Conservation (phyloP, 495 filamentous ascomycete genomes). For the Xylaria castorea region DNA sequence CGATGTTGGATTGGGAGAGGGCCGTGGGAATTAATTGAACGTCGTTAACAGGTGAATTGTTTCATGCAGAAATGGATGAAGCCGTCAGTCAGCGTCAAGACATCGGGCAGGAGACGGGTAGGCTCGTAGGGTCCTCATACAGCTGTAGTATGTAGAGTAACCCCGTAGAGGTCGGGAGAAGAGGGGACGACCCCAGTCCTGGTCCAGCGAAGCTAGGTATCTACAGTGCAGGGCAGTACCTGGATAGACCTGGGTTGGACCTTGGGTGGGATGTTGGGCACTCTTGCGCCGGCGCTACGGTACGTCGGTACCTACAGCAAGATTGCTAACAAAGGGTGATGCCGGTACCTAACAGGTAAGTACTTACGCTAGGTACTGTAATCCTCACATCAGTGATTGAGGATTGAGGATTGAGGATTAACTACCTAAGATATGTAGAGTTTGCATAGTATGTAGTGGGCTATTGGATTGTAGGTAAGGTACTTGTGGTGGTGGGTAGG, state of each 20-base stretch:
- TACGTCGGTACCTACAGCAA: background rate
- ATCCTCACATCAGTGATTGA: background rate
- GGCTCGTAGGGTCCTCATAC: conserved; percentile 17
- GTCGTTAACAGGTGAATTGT: conserved; percentile 24
- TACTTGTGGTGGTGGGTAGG: background rate
- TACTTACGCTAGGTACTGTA: background rate
- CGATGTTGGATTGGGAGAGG: conserved; percentile 8
- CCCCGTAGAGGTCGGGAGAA: conserved; percentile 22
- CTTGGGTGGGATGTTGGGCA: background rate
- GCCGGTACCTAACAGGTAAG: background rate
- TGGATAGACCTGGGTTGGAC: background rate
- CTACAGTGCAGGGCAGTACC: background rate
- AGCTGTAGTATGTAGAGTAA: conserved; percentile 13
- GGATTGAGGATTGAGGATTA: too few relatives aligned
- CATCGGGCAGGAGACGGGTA: conserved; percentile 22
- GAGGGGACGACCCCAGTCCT: conserved; percentile 21
- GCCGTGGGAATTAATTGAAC: conserved; percentile 11
- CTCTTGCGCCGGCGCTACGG: conserved; percentile 13
- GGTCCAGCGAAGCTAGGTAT: conserved; percentile 15
- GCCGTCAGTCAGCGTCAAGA: conserved; percentile 23
- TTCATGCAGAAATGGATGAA: conserved; percentile 23
- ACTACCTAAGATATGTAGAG: too few relatives aligned
- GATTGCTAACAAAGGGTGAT: background rate
- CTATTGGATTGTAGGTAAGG: background rate
- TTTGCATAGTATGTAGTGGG: background rate